Evolutionary conservation across 768 basidiomycete species (phyloP).

Genomic region (Boletus pseudopeckii): DNA sequence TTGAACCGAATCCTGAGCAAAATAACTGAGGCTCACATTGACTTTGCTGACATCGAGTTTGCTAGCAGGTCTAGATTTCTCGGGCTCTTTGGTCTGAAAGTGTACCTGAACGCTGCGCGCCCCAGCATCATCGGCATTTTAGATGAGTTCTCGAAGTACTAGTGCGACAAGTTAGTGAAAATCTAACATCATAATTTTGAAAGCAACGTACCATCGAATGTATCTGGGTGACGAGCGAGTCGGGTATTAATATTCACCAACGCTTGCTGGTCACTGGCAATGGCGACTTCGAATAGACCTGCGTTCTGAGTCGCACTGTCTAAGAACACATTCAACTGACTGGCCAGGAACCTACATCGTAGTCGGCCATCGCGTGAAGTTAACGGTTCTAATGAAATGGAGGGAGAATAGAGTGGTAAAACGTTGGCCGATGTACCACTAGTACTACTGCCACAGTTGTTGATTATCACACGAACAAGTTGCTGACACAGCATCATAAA

Average conservation of each 20-base stretch:
- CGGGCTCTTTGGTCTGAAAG: conserved; percentile 29
- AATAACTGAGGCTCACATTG: background rate
- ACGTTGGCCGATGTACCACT: no score
- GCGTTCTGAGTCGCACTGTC: background rate
- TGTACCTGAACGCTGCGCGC: conserved; percentile 35
- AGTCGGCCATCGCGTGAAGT: background rate
- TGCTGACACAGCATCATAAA: no score
- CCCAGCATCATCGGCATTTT: conserved; percentile 54
- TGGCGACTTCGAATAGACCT: conserved; percentile 4
- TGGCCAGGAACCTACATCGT: background rate
- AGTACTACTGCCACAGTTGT: no score
- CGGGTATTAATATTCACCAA: conserved; percentile 3
- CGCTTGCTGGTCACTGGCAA: background rate
- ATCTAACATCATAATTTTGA: background rate
- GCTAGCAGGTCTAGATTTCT: background rate
- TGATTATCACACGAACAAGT: no score
- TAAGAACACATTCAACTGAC: background rate
- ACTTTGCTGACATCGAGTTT: background rate
- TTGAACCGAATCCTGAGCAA: background rate
- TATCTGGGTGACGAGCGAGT: conserved; percentile 7
- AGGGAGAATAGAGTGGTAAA: background rate
- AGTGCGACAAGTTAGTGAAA: background rate
- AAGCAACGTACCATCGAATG: background rate
- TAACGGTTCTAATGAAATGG: background rate
- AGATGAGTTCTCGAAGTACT: conserved; percentile 54